Percentiles rank a stretch among this genome's conserved stretches.
These are phyloP conservation scores for Cryptosporidium ryanae DNA, from an alignment of 169 alveolate genomes.

Conservation along the genomic window DNA sequence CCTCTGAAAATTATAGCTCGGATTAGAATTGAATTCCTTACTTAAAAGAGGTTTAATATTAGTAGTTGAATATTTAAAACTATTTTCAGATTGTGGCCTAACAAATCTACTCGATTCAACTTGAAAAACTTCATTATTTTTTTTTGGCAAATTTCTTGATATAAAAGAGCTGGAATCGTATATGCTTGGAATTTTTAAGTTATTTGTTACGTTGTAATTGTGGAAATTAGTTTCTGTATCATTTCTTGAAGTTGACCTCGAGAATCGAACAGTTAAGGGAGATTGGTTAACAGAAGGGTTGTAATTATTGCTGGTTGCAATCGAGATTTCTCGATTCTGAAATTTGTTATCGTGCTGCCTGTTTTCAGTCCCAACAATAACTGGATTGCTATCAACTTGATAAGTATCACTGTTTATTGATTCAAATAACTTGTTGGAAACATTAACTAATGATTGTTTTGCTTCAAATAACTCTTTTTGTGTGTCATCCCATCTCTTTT, in stretches of 20 bases:
- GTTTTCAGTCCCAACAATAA: not conserved
- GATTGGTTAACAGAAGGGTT: constrained; percentile 20
- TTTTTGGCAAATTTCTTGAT: not conserved
- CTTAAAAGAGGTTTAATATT: not conserved
- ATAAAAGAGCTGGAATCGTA: not conserved
- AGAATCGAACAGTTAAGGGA: constrained; percentile 24
- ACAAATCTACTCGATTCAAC: not conserved
- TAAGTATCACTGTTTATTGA: not conserved
- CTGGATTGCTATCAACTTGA: not conserved
- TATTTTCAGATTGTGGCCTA: constrained; percentile 63
- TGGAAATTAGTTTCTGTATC: constrained; percentile 1
- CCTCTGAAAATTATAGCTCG: not conserved
- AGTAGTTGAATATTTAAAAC: not conserved
- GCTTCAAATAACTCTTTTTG: constrained; percentile 56
- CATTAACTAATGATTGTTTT: constrained; percentile 51
- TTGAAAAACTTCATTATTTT: not conserved
- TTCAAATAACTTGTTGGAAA: constrained; percentile 47
- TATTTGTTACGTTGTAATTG: not conserved
- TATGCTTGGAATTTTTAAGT: not conserved
- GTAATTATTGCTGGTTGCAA: not conserved
- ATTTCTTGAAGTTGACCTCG: constrained; percentile 38
- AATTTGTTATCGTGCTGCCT: too few species aligned
- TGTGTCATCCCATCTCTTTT: constrained; percentile 70
- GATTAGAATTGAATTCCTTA: not conserved
- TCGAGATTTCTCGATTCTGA: too few species aligned